These are phyloP conservation scores for Pseudonitzschia delicatissima DNA, from an alignment of 108 stramenopile genomes.

Conservation along the genomic window DNA sequence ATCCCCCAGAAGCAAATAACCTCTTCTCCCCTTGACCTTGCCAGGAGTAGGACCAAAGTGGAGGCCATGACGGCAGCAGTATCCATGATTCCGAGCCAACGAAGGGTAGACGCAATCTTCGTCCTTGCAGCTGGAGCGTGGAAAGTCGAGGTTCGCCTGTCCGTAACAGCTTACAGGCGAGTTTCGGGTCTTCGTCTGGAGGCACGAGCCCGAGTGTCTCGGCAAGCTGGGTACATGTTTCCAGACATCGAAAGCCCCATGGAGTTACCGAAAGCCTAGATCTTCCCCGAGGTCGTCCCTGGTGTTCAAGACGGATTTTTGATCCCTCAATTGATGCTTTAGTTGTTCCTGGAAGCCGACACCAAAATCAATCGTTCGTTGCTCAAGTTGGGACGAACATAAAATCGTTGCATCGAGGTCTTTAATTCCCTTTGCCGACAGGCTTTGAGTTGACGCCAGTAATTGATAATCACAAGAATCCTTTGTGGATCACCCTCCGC, in stretches of 20 bases:
- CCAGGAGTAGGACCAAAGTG: conserved; percentile 2
- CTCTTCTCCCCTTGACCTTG: background rate
- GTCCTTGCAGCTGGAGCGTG: background rate
- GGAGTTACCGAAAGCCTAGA: background rate
- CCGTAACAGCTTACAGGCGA: conserved; percentile 4
- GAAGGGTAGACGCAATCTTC: conserved; percentile 7
- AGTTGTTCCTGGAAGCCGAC: background rate
- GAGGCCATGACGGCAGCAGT: conserved; percentile 10
- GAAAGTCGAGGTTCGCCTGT: conserved; percentile 13
- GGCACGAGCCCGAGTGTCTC: background rate
- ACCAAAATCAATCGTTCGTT: conserved; percentile 2
- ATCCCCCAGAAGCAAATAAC: background rate
- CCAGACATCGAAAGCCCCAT: conserved; percentile 13
- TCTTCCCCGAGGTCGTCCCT: background rate
- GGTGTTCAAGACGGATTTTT: background rate
- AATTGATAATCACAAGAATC: conserved; percentile 3
- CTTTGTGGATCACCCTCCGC: background rate
- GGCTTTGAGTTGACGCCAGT: conserved; percentile 4
- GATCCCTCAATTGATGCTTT: background rate
- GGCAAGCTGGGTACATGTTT: background rate
- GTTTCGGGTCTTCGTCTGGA: background rate
- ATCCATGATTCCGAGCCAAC: conserved; percentile 1
- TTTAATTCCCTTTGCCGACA: background rate
- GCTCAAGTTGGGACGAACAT: background rate
- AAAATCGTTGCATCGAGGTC: background rate